Evolutionary conservation across 1,284 basidiomycete species (phyloP).

Genomic region (Mycosarcoma maydis): DNA sequence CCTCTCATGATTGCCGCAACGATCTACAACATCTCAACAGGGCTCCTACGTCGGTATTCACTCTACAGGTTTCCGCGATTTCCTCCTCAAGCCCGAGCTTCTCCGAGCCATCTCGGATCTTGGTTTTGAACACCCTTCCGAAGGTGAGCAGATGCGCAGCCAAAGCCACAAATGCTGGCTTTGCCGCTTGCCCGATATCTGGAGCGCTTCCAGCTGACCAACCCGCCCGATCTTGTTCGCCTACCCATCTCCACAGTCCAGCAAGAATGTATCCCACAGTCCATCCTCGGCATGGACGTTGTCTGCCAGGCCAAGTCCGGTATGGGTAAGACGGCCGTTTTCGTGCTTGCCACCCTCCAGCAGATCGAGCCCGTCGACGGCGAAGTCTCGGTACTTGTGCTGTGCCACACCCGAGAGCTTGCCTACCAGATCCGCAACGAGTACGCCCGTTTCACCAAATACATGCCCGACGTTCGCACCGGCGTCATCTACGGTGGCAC

Average conservation of each 20-base stretch:
- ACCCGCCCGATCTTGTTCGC: background rate
- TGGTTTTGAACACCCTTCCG: constrained; percentile 99
- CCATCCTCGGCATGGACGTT: constrained; percentile 98
- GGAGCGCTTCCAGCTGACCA: constrained; percentile 2
- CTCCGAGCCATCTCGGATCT: constrained; percentile 97
- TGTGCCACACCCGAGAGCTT: constrained; percentile 98
- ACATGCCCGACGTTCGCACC: constrained; percentile 98
- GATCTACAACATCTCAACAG: constrained; percentile 29
- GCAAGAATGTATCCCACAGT: constrained; percentile 99
- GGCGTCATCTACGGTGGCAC: constrained; percentile 98
- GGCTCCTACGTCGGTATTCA: constrained; percentile 67
- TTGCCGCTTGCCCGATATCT: too few species aligned
- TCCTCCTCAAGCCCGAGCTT: constrained; percentile 94
- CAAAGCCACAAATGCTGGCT: too few species aligned
- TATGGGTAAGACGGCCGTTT: constrained; percentile 99
- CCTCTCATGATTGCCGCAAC: too few species aligned
- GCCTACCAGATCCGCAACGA: constrained; percentile 99
- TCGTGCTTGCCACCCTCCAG: constrained; percentile 96
- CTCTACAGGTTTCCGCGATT: constrained; percentile 73
- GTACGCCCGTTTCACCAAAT: constrained; percentile 98
- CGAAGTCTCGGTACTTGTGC: constrained; percentile 94
- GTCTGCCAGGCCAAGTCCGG: constrained; percentile 99
- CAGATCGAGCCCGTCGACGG: constrained; percentile 98
- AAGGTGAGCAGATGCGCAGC: too few species aligned
- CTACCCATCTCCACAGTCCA: constrained; percentile 88